Evolutionary conservation across 2,329 filamentous ascomycete species (phyloP).

Genomic region (Aspergillus sp.): DNA sequence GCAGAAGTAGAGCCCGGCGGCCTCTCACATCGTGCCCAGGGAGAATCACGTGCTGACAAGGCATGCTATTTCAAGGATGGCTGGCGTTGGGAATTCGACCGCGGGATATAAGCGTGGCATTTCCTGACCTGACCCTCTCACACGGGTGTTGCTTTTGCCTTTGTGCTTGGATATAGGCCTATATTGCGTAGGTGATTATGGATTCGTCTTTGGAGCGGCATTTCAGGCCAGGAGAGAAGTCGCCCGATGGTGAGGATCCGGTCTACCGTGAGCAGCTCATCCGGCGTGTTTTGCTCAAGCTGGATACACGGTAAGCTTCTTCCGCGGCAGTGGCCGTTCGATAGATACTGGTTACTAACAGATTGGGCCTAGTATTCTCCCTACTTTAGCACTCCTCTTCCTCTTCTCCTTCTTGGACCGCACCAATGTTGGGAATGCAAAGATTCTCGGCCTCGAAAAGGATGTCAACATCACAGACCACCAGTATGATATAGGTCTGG

Average conservation of each 20-base stretch:
- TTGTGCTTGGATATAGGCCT: too few relatives aligned
- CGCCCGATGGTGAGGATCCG: conserved; percentile 9
- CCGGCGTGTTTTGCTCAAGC: conserved; percentile 44
- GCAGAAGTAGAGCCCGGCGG: conserved; percentile 1
- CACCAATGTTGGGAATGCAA: conserved; percentile 66
- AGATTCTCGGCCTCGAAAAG: conserved; percentile 53
- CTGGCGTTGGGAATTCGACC: too few relatives aligned
- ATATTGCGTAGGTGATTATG: too few relatives aligned
- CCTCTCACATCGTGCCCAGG: too few relatives aligned
- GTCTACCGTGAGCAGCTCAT: conserved; percentile 25
- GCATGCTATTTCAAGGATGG: not conserved
- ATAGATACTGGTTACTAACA: not conserved
- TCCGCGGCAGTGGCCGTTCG: too few relatives aligned
- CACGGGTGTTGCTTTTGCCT: too few relatives aligned
- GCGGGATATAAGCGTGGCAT: too few relatives aligned
- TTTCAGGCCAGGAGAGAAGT: not conserved
- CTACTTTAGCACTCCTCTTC: conserved; percentile 56
- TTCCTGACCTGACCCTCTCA: too few relatives aligned
- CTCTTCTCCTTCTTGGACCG: conserved; percentile 59
- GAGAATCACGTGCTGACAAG: too few relatives aligned
- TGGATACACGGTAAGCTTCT: conserved; percentile 42
- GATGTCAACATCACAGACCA: conserved; percentile 51
- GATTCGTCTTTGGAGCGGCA: too few relatives aligned
- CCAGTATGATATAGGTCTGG: conserved; percentile 57
- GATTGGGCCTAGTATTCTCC: conserved; percentile 46